Conservation (phyloP, 768 basidiomycete genomes). For the Lactarius evosmus region DNA sequence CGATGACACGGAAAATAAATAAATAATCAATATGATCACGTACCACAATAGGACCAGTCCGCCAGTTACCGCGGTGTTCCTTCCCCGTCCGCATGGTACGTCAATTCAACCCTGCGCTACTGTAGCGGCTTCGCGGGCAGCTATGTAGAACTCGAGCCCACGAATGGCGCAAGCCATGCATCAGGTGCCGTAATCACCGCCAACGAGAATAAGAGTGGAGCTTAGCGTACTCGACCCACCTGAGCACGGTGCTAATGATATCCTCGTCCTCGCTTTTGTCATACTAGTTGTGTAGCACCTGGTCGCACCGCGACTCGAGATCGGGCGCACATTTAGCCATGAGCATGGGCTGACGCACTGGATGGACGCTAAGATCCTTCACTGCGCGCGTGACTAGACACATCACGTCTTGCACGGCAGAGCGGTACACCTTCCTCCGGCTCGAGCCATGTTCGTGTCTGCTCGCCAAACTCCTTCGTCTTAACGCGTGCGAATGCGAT, state of each 20-base stretch:
- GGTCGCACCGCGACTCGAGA: conserved; percentile 70
- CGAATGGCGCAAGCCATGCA: conserved; percentile 29
- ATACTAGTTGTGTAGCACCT: conserved; percentile 63
- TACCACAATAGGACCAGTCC: too few relatives aligned
- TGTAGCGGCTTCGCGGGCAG: conserved; percentile 26
- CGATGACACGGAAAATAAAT: too few relatives aligned
- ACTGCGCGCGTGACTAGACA: conserved; percentile 69
- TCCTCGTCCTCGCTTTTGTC: conserved; percentile 53
- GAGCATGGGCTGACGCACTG: conserved; percentile 61
- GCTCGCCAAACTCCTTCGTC: conserved; percentile 77
- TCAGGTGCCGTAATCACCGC: too few relatives aligned
- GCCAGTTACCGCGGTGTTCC: conserved; percentile 17
- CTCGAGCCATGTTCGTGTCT: conserved; percentile 66
- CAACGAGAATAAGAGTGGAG: too few relatives aligned
- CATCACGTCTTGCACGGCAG: too few relatives aligned
- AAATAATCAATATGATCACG: too few relatives aligned
- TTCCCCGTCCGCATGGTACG: conserved; percentile 20
- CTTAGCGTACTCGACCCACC: conserved; percentile 72
- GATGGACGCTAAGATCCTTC: conserved; percentile 72
- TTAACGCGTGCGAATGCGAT: conserved; percentile 61
- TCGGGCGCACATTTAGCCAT: conserved; percentile 72
- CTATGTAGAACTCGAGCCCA: conserved; percentile 12
- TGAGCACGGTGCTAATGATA: conserved; percentile 65
- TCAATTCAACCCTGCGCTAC: conserved; percentile 25
- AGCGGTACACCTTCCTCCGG: conserved; percentile 52